Base-by-base conservation (phyloP, 2,329 filamentous ascomycete genomes). In the Colletotrichum siamense region DNA sequence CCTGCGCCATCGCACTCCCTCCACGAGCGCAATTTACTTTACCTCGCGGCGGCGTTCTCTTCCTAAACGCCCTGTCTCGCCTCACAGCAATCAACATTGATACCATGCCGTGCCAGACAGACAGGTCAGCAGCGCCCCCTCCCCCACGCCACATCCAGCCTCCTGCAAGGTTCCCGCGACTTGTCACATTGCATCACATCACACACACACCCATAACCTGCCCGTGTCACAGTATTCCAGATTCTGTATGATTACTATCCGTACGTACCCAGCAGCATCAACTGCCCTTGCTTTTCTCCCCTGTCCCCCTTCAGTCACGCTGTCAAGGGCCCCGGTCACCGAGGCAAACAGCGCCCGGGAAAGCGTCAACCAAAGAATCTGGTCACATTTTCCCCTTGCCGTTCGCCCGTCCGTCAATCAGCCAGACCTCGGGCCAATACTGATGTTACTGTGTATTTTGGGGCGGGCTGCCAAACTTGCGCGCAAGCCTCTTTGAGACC, bases 91-190 rank as follows among this genome's bases (percentile, higher is more conserved):
- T 44, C 39, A n/a, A 44, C 18, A 44, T 44, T 44, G 18, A 44
- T 44, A 44, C 39, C 39, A 44, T 44, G 39, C 39, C 18, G 39
- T 44, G 39, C 69, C 15, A 39, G 36, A 39, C 39, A 44, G 34
- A 39, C 15, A 36, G 15, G 34, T 16, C 49, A 66, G 55, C 55
- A 62, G 49, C 64, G 57, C 39, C 26, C 39, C 22, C 44, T 49
- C 18, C n/a, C 26, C 18, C 44, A 36, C 13, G 39, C 69, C n/a
- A 63, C 44, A 16, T 16, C 71, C 49, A 57, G 70, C 44, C 24
- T 57, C 64, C 65, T 76, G 70, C 73, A 73, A 73, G 69, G 64
- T 73, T 66, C 57, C 71, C 55, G 64, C 69, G 70, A 76, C 69
- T 73, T 76, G 73, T 73, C 73, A 76, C 32, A 34, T 57, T 26